Evolutionary conservation across 805 yeast species (phyloP), one percentile per base, ranked within the genome.

Genomic region (Ogataea trehalophila): DNA sequence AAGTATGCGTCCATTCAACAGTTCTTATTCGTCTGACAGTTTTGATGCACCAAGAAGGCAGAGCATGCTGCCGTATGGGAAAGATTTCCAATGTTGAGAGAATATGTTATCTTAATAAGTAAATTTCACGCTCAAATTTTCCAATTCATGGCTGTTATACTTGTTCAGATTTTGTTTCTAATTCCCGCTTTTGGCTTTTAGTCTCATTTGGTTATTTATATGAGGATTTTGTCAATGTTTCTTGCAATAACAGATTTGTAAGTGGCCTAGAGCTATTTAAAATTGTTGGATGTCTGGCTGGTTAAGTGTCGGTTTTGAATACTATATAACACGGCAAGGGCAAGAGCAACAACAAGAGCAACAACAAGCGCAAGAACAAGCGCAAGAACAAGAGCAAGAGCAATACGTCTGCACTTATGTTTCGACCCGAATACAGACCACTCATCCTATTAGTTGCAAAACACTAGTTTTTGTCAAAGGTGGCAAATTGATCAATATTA

Each of bases 101-200:
- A 16, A 13, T 17, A 16, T n/a, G 31, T 5, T 17, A 17, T 8
- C n/a, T n/a, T 11, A 13, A 31, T 3, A 39, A 29, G 6, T 7
- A 4, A 33, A 11, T 14, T 15, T 6, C 23, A 31, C 6, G 2
- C 14, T 6, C 35, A 35, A n/a, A 17, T 16, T 11, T 58, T 62
- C 39, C 44, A 45, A 9, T 15, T 41, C 1, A 50, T 46, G 7
- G 63, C 63, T 1, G 20, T 55, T 7, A 6, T 57, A 2, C 44
- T 62, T 11, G 33, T 65, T 1, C 33, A 58, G 4, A 17, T 54
- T 15, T 56, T 65, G 4, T 41, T 58, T 18, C 13, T 65, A 15
- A 58, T 58, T 15, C 68, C 68, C 13, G 67, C 69, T 8, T 55
- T 65, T 38, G 60, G 62, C 59, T 62, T 8, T 37, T 64, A 11